Conservation (phyloP, 495 filamentous ascomycete species). For the Tuber borchii region DNA sequence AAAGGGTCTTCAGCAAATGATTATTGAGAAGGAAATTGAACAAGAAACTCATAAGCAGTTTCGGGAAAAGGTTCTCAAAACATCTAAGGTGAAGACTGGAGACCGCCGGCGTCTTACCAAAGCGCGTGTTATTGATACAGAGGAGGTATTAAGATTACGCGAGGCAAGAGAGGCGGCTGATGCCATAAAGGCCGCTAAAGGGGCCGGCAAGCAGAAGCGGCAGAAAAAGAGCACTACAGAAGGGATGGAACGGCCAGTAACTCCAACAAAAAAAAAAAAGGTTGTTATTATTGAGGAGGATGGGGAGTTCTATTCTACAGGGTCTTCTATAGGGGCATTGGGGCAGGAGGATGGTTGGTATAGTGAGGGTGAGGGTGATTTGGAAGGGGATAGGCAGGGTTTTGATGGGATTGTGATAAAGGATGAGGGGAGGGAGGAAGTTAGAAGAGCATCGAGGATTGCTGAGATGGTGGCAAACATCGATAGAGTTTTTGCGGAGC, state of each 20-base stretch:
- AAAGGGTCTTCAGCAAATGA: no score
- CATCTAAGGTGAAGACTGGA: no score
- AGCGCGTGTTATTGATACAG: constrained; percentile 19
- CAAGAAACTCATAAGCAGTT: no score
- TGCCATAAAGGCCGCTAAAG: constrained; percentile 8
- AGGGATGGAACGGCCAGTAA: neutral
- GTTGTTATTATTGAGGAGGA: constrained; percentile 9
- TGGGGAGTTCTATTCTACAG: neutral
- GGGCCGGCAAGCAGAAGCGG: neutral
- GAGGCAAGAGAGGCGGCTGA: constrained; percentile 15
- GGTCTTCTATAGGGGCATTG: neutral
- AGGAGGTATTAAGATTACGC: constrained; percentile 11
- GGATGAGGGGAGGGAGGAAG: no score
- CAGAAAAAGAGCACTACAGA: constrained; percentile 12
- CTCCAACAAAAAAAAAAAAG: constrained; percentile 7
- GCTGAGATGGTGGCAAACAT: no score
- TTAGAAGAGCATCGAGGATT: no score
- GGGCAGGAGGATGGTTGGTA: constrained; percentile 15
- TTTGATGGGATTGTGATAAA: constrained; percentile 7
- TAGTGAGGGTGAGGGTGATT: constrained; percentile 7
- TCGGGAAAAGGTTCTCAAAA: no score
- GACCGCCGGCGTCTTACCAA: no score
- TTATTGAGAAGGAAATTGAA: no score
- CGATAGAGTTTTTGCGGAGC: no score
- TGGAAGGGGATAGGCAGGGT: constrained; percentile 1